phyloP scores from a whole-genome alignment of 192 early-diverging fungal genomes.

The Gryganskiella cystojenkinii region DNA sequence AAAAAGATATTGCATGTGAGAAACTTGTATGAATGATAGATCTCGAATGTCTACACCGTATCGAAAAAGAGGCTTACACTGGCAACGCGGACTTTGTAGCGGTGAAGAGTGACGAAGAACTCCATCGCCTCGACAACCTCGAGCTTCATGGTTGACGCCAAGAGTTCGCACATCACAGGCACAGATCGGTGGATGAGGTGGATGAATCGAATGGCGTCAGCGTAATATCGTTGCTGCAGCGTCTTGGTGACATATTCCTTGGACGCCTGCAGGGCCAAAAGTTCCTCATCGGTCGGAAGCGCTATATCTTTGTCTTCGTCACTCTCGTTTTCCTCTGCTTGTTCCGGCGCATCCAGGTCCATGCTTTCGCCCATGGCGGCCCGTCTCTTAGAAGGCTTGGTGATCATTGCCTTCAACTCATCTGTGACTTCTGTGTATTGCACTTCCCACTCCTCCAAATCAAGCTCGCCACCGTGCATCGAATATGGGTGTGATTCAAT shows the following conservation, averaged over 20 bases:
- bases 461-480: conserved; percentile 86
- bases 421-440: conserved; percentile 71
- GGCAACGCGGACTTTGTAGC: conserved; percentile 87
- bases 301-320: conserved; percentile 41
- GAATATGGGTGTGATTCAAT: conserved; percentile 92
- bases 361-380: conserved; percentile 31
- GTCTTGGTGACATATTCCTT: conserved; percentile 32
- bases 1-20: neutral
- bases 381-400: conserved; percentile 29
- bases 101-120: conserved; percentile 88
- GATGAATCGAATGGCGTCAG: conserved; percentile 90
- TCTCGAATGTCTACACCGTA: too few species aligned
- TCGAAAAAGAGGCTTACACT: conserved; percentile 59
- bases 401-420: conserved; percentile 71
- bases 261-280: conserved; percentile 28
- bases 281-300: conserved; percentile 42
- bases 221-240: conserved; percentile 79
- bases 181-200: conserved; percentile 81
- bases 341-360: conserved; percentile 40
- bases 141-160: conserved; percentile 89
- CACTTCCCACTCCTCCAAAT: conserved; percentile 74
- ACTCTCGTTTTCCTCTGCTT: conserved; percentile 23
- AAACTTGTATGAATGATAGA: too few species aligned
- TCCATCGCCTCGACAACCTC: conserved; percentile 98
- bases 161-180: conserved; percentile 82